Base-by-base conservation (phyloP, 768 basidiomycete species). In the Termitomyces sp. region DNA sequence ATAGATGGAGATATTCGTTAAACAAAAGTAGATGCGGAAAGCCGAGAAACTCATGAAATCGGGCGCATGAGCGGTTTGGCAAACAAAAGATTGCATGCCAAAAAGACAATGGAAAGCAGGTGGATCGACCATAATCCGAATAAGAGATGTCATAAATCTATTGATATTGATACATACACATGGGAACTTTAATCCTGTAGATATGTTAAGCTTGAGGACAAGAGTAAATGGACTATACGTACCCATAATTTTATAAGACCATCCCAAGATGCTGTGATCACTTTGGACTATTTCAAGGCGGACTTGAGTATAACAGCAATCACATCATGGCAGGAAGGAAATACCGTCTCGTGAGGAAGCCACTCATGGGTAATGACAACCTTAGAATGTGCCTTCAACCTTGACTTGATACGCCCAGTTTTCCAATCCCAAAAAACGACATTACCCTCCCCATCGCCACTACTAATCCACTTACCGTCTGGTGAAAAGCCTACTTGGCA, bases 351-450 rank as follows among this genome's bases (percentile, higher is more conserved):
- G 72, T 99, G 96, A 55, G 96, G 97, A 61, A 99, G 76, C 97
- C 97, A 99, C 70, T 93, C 93, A 70, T 99, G 97, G 22, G 94
- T 86, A 68, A 99, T 98, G 55, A 98, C 92, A n/a, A 97, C 96
- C 76, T 98, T 94, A 13, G 84, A 87, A 73, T 98, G 97, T 3
- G 93, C 94, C 65, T 87, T 86, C 58, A 98, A 75, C 42, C 93
- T 81, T 58, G 91, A 94, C 77, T 96, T 93, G 74, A 98, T 95
- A 64, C 93, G 87, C 1, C 95, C 92, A n/a, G 90, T 96, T 78
- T 97, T 98, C 92, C 94, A 99, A 74, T 98, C 97, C 97, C 97
- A 99, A 75, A 98, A 96, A 3, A 98, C 91, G 46, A 99, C 82
- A 72, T 97, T 95, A 9, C 97, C 97, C 66, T 90, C 88, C 11